phyloP scores from a whole-genome alignment of 495 filamentous ascomycete species.

The Penicillium crystallinum region DNA sequence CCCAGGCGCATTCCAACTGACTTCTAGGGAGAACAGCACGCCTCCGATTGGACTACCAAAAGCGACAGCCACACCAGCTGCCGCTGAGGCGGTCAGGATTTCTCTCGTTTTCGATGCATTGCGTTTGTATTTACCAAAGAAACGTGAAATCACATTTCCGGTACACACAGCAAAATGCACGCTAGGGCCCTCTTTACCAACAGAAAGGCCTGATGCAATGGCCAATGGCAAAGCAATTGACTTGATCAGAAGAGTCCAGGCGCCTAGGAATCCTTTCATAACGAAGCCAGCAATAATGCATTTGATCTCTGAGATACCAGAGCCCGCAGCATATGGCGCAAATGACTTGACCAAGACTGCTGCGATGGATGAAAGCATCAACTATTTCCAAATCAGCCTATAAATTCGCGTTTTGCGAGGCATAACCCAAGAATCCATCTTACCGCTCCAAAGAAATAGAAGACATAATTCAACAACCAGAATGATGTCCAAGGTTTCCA shows the following conservation, averaged over 20 bases:
- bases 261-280: slow-evolving; percentile 96
- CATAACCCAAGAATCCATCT: slow-evolving; percentile 9
- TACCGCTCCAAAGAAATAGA: slow-evolving; percentile 89
- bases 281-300: slow-evolving; percentile 99
- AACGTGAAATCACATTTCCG: slow-evolving; percentile 89
- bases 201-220: slow-evolving; percentile 90
- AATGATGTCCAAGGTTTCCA: slow-evolving; percentile 87
- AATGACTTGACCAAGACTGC: slow-evolving; percentile 87
- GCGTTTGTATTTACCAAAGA: slow-evolving; percentile 88
- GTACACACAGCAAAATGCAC: slow-evolving; percentile 98
- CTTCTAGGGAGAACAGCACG: slow-evolving; percentile 91
- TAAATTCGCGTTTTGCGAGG: background rate
- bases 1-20: slow-evolving; percentile 18
- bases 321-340: slow-evolving; percentile 94
- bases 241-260: slow-evolving; percentile 91
- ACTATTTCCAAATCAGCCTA: slow-evolving; percentile 40
- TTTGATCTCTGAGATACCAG: slow-evolving; percentile 98
- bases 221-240: slow-evolving; percentile 85
- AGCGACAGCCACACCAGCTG: slow-evolving; percentile 91
- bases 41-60: slow-evolving; percentile 97
- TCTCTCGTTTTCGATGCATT: slow-evolving; percentile 95
- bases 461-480: slow-evolving; percentile 72
- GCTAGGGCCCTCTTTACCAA: slow-evolving; percentile 96
- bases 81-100: slow-evolving; percentile 89
- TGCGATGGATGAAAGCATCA: slow-evolving; percentile 74